These are phyloP conservation scores for Metschnikowia aberdeeniae DNA, from an alignment of 805 yeast species.

Conservation along the genomic window DNA sequence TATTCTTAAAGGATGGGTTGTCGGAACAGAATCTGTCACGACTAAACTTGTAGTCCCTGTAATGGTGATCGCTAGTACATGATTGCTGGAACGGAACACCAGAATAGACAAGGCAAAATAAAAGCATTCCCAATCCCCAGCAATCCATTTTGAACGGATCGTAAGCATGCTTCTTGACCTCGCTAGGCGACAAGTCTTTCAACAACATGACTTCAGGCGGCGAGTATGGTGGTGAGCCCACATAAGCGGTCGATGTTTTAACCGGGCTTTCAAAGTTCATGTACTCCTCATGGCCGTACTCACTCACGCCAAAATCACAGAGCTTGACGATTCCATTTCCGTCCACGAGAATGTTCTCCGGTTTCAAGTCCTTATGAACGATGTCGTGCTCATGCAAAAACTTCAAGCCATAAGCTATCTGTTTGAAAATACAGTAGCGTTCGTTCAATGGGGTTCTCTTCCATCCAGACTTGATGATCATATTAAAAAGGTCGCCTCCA, in stretches of 20 bases:
- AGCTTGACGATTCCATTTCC: slow-evolving; percentile 58
- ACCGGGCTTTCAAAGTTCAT: slow-evolving; percentile 46
- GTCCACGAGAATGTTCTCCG: slow-evolving; percentile 65
- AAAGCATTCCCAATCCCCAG: slow-evolving; percentile 70
- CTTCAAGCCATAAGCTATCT: slow-evolving; percentile 56
- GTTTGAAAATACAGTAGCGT: slow-evolving; percentile 66
- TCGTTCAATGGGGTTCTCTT: slow-evolving; percentile 47
- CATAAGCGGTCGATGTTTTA: slow-evolving; percentile 43
- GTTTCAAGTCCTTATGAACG: slow-evolving; percentile 71
- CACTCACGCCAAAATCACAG: slow-evolving; percentile 76
- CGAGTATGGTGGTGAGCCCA: slow-evolving; percentile 79
- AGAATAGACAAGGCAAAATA: slow-evolving; percentile 56
- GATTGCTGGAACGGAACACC: slow-evolving; percentile 60
- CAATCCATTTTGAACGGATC: slow-evolving; percentile 67
- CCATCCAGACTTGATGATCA: slow-evolving; percentile 59
- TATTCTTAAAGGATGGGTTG: slow-evolving; percentile 48
- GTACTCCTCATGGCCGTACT: slow-evolving; percentile 53
- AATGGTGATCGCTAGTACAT: slow-evolving; percentile 43
- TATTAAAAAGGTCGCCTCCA: slow-evolving; percentile 58
- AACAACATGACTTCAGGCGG: slow-evolving; percentile 70
- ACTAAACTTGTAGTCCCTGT: slow-evolving; percentile 51
- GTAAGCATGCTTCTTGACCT: slow-evolving; percentile 41
- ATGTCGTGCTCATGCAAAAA: slow-evolving; percentile 63
- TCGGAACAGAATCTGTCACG: slow-evolving; percentile 39
- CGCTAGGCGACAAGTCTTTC: slow-evolving; percentile 31